A percentile compares a stretch with the other conserved stretches of the same genome.
Evolutionary conservation across 2,329 filamentous ascomycete genomes (phyloP).

Genomic region (Trichoderma lentiforme): DNA sequence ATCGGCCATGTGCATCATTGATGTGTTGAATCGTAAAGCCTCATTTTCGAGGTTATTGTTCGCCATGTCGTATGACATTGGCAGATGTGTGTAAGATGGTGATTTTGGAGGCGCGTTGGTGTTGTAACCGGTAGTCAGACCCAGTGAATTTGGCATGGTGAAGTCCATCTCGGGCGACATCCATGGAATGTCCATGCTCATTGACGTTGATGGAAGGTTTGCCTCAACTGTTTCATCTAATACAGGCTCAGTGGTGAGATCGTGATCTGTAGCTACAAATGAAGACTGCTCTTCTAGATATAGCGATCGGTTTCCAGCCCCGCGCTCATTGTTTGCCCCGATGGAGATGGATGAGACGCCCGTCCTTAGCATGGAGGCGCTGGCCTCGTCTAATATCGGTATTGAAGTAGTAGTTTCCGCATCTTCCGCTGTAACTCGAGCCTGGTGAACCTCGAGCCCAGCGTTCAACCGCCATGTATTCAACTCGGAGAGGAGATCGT

Average conservation of each 20-base stretch:
- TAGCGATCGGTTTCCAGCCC: not conserved
- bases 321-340: not conserved
- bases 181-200: conserved; percentile 1
- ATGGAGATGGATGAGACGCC: not conserved
- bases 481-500: conserved; percentile 29
- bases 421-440: not conserved
- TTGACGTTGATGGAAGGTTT: not conserved
- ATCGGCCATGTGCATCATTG: conserved; percentile 2
- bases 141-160: not conserved
- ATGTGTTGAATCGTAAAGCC: not conserved
- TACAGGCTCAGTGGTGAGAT: not conserved
- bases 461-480: conserved; percentile 25
- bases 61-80: not conserved
- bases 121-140: not conserved
- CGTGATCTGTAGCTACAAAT: not conserved
- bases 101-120: not conserved
- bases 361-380: not conserved
- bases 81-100: not conserved
- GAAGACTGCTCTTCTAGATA: conserved; percentile 2
- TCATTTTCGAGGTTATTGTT: not conserved
- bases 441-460: conserved; percentile 10
- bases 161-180: not conserved
- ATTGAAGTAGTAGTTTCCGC: not conserved
- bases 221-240: not conserved
- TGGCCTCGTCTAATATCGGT: not conserved